Conservation (phyloP, 2,329 filamentous ascomycete genomes). For the Talaromyces sp. region DNA sequence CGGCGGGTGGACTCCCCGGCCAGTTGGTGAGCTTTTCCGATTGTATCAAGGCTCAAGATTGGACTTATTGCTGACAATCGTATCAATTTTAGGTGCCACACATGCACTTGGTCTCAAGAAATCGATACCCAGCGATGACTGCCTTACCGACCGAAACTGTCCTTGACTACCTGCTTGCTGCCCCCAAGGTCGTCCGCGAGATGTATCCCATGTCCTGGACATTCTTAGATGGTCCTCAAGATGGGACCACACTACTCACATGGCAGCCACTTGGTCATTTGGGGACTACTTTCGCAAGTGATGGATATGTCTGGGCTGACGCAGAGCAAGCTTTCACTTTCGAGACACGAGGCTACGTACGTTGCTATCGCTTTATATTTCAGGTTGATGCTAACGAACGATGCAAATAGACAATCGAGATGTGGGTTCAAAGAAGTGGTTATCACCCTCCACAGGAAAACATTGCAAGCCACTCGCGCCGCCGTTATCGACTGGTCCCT, state of each 20-base stretch:
- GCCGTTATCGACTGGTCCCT: constrained; percentile 80
- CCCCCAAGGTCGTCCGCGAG: constrained; percentile 80
- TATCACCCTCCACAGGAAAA: constrained; percentile 71
- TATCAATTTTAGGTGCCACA: constrained; percentile 65
- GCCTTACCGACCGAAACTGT: constrained; percentile 72
- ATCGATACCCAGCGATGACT: constrained; percentile 71
- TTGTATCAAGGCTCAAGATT: background rate
- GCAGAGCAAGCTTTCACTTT: constrained; percentile 73
- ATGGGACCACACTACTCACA: constrained; percentile 77
- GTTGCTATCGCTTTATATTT: constrained; percentile 23
- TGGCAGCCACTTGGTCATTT: constrained; percentile 79
- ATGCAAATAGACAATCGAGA: constrained; percentile 71
- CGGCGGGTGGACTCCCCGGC: constrained; percentile 44
- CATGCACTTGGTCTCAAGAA: constrained; percentile 82
- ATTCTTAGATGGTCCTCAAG: constrained; percentile 76
- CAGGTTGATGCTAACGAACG: constrained; percentile 17
- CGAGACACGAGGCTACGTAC: constrained; percentile 66
- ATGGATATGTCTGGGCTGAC: constrained; percentile 89
- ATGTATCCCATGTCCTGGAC: constrained; percentile 88
- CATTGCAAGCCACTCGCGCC: constrained; percentile 71
- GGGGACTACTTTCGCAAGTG: constrained; percentile 74
- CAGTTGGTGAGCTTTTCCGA: constrained; percentile 40
- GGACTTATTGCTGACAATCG: background rate
- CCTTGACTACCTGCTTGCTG: constrained; percentile 76
- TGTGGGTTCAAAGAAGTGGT: constrained; percentile 77